A percentile compares a stretch with the other conserved stretches of the same genome.
These are phyloP conservation scores for Pseudoneurospora amorphoporcata DNA, from an alignment of 495 filamentous ascomycete genomes.

Conservation along the genomic window DNA sequence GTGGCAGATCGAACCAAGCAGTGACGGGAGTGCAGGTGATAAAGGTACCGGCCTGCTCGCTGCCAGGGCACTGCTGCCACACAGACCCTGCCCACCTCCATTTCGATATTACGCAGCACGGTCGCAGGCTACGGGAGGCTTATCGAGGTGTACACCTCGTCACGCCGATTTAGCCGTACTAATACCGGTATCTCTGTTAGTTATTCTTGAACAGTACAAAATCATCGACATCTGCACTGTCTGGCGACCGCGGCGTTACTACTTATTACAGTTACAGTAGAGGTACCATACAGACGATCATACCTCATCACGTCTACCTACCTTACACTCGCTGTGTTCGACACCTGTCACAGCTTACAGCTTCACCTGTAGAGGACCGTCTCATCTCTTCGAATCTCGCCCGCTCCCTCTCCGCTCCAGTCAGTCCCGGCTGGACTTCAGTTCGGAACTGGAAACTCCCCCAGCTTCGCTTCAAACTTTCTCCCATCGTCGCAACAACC, in stretches of 20 bases:
- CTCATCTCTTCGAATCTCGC: background rate
- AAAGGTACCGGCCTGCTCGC: background rate
- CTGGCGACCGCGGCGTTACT: background rate
- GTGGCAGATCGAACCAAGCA: background rate
- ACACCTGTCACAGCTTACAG: background rate
- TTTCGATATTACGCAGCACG: background rate
- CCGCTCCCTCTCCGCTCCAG: background rate
- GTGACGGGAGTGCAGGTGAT: background rate
- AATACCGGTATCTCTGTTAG: background rate
- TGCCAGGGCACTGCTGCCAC: background rate
- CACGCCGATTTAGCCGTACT: background rate
- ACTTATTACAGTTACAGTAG: background rate
- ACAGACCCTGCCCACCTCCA: background rate
- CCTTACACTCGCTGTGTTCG: background rate
- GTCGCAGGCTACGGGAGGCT: background rate
- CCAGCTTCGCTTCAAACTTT: background rate
- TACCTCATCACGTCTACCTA: background rate
- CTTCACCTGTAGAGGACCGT: background rate
- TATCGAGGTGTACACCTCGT: background rate
- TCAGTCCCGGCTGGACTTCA: background rate
- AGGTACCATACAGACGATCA: slow-evolving; percentile 3
- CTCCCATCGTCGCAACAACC: slow-evolving; percentile 2
- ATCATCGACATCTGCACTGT: background rate
- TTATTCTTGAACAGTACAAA: background rate
- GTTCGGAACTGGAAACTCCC: background rate